These are phyloP conservation scores for Pythium sukuiense DNA, from an alignment of 352 stramenopile species.

Conservation along the genomic window DNA sequence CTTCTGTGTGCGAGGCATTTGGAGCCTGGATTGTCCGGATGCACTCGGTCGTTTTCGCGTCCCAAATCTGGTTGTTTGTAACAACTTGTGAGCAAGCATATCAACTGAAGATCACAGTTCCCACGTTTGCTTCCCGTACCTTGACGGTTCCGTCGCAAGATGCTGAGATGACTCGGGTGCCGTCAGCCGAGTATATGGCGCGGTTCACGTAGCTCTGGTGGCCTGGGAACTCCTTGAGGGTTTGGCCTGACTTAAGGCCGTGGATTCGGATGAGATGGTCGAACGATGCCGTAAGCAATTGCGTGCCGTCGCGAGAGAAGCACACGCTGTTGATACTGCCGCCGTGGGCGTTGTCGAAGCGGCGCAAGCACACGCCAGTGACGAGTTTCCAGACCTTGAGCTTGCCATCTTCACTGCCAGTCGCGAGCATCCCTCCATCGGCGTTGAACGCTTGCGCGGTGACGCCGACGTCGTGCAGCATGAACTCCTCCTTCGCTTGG, in stretches of 20 bases:
- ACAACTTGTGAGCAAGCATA: too few species aligned
- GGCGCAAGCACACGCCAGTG: slow-evolving; percentile 87
- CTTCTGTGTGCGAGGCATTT: slow-evolving; percentile 41
- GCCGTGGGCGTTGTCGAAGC: slow-evolving; percentile 85
- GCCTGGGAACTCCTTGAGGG: slow-evolving; percentile 93
- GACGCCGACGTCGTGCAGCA: slow-evolving; percentile 90
- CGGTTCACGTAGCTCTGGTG: slow-evolving; percentile 93
- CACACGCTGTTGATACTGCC: slow-evolving; percentile 82
- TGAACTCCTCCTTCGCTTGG: slow-evolving; percentile 92
- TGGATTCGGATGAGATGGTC: slow-evolving; percentile 92
- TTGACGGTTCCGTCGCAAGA: slow-evolving; percentile 92
- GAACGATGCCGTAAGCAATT: slow-evolving; percentile 89
- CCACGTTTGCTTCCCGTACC: slow-evolving; percentile 21
- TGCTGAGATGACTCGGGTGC: slow-evolving; percentile 78
- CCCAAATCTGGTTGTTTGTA: slow-evolving; percentile 62
- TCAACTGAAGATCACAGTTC: neutral
- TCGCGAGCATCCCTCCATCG: slow-evolving; percentile 88
- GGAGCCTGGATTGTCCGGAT: slow-evolving; percentile 73
- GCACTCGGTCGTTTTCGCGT: slow-evolving; percentile 80
- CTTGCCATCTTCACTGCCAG: slow-evolving; percentile 80
- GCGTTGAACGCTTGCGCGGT: slow-evolving; percentile 86
- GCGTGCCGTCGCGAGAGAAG: slow-evolving; percentile 90
- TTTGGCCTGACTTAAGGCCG: slow-evolving; percentile 89
- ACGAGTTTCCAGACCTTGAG: slow-evolving; percentile 93
- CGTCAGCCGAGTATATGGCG: slow-evolving; percentile 77